Conservation (phyloP, 805 yeast species). For the Ogataea zsoltii region DNA sequence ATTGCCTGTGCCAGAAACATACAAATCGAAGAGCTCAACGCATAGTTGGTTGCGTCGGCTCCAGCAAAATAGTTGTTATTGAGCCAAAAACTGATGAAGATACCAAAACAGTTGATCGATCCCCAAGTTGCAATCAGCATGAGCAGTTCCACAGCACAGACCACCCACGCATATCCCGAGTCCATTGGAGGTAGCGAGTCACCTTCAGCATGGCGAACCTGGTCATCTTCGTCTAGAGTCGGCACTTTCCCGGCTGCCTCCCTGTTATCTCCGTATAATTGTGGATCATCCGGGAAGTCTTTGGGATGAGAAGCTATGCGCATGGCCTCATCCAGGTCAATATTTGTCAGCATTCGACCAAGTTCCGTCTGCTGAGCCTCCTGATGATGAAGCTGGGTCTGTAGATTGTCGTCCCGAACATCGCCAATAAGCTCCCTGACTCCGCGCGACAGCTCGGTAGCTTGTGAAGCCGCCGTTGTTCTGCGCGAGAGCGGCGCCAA, state of each 20-base stretch:
- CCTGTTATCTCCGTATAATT: not conserved
- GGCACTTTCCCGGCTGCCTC: slow-evolving; percentile 7
- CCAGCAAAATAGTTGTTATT: slow-evolving; percentile 49
- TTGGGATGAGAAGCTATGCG: slow-evolving; percentile 12
- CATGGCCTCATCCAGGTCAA: slow-evolving; percentile 28
- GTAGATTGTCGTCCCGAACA: slow-evolving; percentile 24
- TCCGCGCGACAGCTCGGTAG: not conserved
- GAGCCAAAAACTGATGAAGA: slow-evolving; percentile 55
- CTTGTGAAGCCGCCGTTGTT: not conserved
- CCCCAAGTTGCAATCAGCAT: slow-evolving; percentile 63
- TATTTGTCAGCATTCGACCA: slow-evolving; percentile 23
- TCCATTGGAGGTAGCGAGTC: slow-evolving; percentile 37
- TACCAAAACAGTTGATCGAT: slow-evolving; percentile 58
- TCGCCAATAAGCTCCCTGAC: slow-evolving; percentile 8
- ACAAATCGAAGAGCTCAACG: slow-evolving; percentile 54
- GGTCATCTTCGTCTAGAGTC: slow-evolving; percentile 5
- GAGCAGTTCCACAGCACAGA: slow-evolving; percentile 42
- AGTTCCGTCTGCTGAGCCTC: slow-evolving; percentile 15
- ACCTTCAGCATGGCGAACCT: slow-evolving; percentile 23
- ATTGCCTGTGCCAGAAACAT: slow-evolving; percentile 23
- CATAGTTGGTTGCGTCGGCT: slow-evolving; percentile 56
- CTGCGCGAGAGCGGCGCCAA: not conserved
- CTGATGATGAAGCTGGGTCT: slow-evolving; percentile 14
- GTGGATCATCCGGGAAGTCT: not conserved
- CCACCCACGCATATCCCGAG: slow-evolving; percentile 66